Base-by-base conservation (phyloP, 164 flowering plant species). In the Vitis cinerea region DNA sequence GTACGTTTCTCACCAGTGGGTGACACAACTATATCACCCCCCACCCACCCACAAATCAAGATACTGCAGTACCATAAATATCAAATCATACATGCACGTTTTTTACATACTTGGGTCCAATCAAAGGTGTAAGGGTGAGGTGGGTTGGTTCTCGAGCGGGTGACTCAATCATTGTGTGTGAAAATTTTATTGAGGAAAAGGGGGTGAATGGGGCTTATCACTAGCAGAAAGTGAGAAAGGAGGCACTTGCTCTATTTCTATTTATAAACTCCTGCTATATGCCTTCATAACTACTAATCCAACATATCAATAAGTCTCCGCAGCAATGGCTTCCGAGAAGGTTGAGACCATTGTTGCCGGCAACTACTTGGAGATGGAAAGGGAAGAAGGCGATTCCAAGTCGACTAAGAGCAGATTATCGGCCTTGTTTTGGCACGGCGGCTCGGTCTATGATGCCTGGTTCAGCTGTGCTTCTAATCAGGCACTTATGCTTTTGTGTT, bases 381-480 rank as follows among this genome's bases (percentile, higher is more conserved):
- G 81, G 27, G 88, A 85, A 75, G 86, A 67, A 50, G 78, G 62
- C 3, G 72, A 65, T 62, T 61, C 84, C 10, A 64, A 49, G 29
- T 59, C 85, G 2, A 51, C 73, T 0, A 82, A 79, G 73, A 72
- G 76, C 79, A 88, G 75, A 57, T 37, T 88, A 0, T 86, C 90
- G 9, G 82, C 65, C 31, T 63, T 83, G 0, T 81, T 88, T n/a
- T 88, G 92, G 92, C 88, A 88, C 69, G 92, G 92, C 30, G 92
- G 92, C 23, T 88, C 92, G 0, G 90, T 78, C 47, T 88, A 88
- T 65, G 92, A 88, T 77, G 90, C 92, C 13, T 88, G 92, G 92
- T 88, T 88, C 60, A 88, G 92, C 78, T 88, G 92, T 73, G 79
- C 92, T 77, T 86, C 90, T 59, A 88, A 88, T 67, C 92, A 88